Conservation (phyloP, 108 stramenopile genomes). For the Fistulifera solaris region DNA sequence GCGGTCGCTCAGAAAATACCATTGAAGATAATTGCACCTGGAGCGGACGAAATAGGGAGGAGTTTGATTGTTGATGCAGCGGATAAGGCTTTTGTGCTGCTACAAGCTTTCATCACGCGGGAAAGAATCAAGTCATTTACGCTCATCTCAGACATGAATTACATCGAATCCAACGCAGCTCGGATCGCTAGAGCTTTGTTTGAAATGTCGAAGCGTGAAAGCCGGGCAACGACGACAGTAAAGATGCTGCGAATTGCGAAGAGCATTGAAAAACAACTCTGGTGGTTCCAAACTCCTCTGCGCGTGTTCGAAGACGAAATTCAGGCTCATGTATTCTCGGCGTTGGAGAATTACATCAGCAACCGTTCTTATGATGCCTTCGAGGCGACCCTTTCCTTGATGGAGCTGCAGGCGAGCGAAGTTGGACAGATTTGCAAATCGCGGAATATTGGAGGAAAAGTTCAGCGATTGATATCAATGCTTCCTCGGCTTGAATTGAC, state of each 20-base stretch:
- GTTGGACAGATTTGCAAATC: constrained; percentile 79
- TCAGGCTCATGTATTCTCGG: constrained; percentile 45
- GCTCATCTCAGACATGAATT: constrained; percentile 93
- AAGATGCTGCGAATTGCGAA: constrained; percentile 88
- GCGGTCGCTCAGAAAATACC: constrained; percentile 35
- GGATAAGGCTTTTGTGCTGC: constrained; percentile 88
- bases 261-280: constrained; percentile 86
- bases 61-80: constrained; percentile 58
- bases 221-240: constrained; percentile 55
- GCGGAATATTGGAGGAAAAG: constrained; percentile 28
- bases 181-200: constrained; percentile 94
- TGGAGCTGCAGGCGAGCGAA: constrained; percentile 91
- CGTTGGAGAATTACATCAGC: constrained; percentile 59
- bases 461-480: constrained; percentile 57
- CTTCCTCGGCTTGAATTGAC: constrained; percentile 76
- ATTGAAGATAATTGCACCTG: constrained; percentile 39
- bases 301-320: constrained; percentile 84
- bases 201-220: constrained; percentile 85
- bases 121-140: constrained; percentile 80
- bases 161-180: constrained; percentile 93
- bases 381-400: constrained; percentile 48
- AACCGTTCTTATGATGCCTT: constrained; percentile 36
- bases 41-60: constrained; percentile 7
- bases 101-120: constrained; percentile 87
- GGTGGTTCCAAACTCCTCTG: constrained; percentile 95